phyloP scores from a whole-genome alignment of 2,329 filamentous ascomycete genomes.

The Furcasterigmium sp. region DNA sequence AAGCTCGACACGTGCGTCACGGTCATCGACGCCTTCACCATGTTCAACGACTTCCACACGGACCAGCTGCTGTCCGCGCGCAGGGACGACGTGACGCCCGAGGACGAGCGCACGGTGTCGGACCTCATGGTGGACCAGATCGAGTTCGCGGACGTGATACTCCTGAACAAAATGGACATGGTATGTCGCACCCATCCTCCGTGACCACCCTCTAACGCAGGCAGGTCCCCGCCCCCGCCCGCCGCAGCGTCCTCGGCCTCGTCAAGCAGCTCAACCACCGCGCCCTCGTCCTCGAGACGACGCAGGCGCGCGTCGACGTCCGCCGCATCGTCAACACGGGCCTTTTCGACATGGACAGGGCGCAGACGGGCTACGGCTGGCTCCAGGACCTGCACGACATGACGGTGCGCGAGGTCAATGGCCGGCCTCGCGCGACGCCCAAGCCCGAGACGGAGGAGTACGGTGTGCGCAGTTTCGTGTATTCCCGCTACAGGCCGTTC shows the following conservation, averaged over 20 bases:
- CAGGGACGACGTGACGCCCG: slow-evolving; percentile 54
- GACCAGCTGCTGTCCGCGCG: slow-evolving; percentile 61
- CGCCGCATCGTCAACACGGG: slow-evolving; percentile 60
- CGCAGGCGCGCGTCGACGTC: slow-evolving; percentile 54
- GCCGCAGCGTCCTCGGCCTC: slow-evolving; percentile 43
- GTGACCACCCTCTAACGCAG: not conserved
- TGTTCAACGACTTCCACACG: slow-evolving; percentile 68
- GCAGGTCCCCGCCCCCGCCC: slow-evolving; percentile 32
- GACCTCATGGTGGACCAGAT: slow-evolving; percentile 75
- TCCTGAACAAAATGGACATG: slow-evolving; percentile 66
- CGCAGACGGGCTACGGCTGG: slow-evolving; percentile 64
- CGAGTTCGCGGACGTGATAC: slow-evolving; percentile 69
- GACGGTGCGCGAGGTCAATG: slow-evolving; percentile 51
- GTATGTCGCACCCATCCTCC: slow-evolving; percentile 25
- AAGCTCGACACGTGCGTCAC: slow-evolving; percentile 67
- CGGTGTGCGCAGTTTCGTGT: slow-evolving; percentile 67
- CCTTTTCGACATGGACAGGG: slow-evolving; percentile 59
- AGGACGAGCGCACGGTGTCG: slow-evolving; percentile 69
- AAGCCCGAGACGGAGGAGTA: slow-evolving; percentile 71
- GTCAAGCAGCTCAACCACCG: slow-evolving; percentile 60
- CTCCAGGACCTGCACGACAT: slow-evolving; percentile 64
- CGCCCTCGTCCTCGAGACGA: slow-evolving; percentile 59
- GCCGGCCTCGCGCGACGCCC: slow-evolving; percentile 50
- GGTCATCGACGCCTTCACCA: slow-evolving; percentile 67
- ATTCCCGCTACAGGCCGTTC: slow-evolving; percentile 52